Percentiles rank a stretch among this genome's conserved stretches.
Evolutionary conservation across 2,329 filamentous ascomycete species (phyloP).

Genomic region (Diaporthe helianthi): DNA sequence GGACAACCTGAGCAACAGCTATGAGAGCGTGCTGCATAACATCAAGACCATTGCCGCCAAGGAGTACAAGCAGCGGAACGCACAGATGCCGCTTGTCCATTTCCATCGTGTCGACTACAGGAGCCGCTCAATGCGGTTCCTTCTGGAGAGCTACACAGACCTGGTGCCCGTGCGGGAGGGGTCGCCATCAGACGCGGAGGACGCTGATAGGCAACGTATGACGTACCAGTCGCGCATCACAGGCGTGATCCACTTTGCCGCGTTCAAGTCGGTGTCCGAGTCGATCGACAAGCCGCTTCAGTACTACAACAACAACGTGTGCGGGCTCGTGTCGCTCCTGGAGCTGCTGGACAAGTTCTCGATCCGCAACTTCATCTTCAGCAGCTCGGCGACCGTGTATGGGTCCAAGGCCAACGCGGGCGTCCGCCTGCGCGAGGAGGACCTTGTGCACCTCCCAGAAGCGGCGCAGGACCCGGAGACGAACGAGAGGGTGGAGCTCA

Average conservation of each 20-base stretch:
- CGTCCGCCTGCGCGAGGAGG: constrained; percentile 60
- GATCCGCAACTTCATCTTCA: constrained; percentile 73
- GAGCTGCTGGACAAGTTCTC: constrained; percentile 62
- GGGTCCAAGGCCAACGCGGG: constrained; percentile 60
- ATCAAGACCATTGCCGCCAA: constrained; percentile 41
- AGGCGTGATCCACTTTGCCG: constrained; percentile 74
- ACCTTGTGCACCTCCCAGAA: constrained; percentile 60
- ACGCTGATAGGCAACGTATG: constrained; percentile 32
- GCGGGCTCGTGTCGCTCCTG: constrained; percentile 67
- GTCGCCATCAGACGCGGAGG: constrained; percentile 6
- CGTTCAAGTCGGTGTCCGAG: constrained; percentile 71
- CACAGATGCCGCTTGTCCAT: constrained; percentile 42
- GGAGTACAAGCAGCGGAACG: constrained; percentile 39
- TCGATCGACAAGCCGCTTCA: constrained; percentile 66
- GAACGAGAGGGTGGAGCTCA: constrained; percentile 40
- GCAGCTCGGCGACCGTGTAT: constrained; percentile 72
- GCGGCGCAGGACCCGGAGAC: constrained; percentile 48
- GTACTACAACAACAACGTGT: constrained; percentile 74
- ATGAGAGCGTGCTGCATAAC: constrained; percentile 42
- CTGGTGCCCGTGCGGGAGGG: constrained; percentile 31
- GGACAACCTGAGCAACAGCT: constrained; percentile 54
- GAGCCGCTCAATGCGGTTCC: constrained; percentile 46
- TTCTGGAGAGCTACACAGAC: constrained; percentile 46
- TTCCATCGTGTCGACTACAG: constrained; percentile 50
- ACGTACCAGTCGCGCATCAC: constrained; percentile 55